phyloP scores from a whole-genome alignment of 2,329 filamentous ascomycete genomes.

The Coniochaeta prunicola region DNA sequence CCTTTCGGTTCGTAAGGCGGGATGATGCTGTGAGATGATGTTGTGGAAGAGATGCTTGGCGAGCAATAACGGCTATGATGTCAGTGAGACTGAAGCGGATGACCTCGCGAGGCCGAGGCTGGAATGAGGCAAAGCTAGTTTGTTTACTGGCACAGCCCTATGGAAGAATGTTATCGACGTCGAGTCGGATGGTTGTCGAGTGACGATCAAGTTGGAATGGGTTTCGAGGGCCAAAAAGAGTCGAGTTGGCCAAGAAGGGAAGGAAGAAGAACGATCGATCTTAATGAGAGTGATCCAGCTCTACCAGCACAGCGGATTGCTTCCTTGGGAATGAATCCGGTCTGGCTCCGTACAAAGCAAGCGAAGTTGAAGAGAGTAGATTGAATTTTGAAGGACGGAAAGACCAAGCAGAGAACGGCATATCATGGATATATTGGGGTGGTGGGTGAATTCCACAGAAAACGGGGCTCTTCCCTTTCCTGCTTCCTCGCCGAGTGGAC shows the following conservation, averaged over 20 bases:
- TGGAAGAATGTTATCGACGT: constrained; percentile 1
- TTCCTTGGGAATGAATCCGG: background rate
- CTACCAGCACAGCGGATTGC: background rate
- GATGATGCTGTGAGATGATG: background rate
- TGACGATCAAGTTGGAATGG: background rate
- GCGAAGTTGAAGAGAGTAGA: background rate
- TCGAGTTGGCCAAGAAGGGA: background rate
- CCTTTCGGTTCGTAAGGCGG: background rate
- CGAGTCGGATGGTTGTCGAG: background rate
- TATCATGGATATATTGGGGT: background rate
- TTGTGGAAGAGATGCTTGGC: background rate
- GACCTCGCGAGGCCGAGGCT: background rate
- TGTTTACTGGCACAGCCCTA: background rate
- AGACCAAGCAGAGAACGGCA: background rate
- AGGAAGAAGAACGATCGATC: background rate
- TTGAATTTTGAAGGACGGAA: background rate
- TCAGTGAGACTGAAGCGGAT: background rate
- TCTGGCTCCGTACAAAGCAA: background rate
- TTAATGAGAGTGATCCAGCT: constrained; percentile 1
- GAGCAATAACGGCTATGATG: background rate
- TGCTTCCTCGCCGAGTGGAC: background rate
- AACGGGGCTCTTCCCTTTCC: background rate
- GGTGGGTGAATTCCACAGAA: background rate
- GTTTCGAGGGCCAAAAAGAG: background rate
- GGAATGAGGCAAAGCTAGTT: background rate